These are phyloP conservation scores for Aspergillus nidulans DNA, from an alignment of 495 filamentous ascomycete species.

Conservation along the genomic window DNA sequence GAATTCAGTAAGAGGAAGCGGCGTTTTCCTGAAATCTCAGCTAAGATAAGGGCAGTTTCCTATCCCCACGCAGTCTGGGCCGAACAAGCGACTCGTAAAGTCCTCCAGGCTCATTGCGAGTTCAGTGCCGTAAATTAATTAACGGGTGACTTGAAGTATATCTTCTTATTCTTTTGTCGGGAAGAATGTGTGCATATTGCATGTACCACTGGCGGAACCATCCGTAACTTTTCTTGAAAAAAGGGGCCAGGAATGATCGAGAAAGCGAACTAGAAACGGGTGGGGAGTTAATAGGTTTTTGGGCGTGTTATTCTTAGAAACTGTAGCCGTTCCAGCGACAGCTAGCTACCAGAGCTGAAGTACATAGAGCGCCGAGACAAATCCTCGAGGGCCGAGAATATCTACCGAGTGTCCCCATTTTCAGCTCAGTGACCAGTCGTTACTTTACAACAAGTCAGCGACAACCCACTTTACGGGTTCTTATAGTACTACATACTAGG, in stretches of 20 bases:
- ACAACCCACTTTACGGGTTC: background rate
- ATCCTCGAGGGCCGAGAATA: slow-evolving; percentile 8
- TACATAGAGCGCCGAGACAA: background rate
- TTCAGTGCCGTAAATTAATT: too few species aligned
- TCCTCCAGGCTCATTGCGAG: too few species aligned
- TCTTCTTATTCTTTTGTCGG: background rate
- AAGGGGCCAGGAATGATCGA: background rate
- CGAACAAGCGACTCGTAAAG: background rate
- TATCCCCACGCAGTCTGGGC: background rate
- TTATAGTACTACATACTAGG: background rate
- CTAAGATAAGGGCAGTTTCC: background rate
- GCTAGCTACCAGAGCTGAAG: background rate
- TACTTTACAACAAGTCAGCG: slow-evolving; percentile 3
- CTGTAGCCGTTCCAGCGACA: background rate
- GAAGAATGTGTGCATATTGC: background rate
- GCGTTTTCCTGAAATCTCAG: background rate
- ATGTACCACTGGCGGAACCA: background rate
- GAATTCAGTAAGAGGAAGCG: too few species aligned
- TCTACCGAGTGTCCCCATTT: slow-evolving; percentile 4
- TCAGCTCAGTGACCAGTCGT: slow-evolving; percentile 2
- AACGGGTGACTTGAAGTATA: background rate
- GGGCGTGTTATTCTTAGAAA: slow-evolving; percentile 3
- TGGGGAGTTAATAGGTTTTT: background rate
- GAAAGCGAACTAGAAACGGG: background rate
- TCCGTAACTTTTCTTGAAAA: background rate